Conservation (phyloP, 345 rosid genomes). For the Tarenaya hassleriana region DNA sequence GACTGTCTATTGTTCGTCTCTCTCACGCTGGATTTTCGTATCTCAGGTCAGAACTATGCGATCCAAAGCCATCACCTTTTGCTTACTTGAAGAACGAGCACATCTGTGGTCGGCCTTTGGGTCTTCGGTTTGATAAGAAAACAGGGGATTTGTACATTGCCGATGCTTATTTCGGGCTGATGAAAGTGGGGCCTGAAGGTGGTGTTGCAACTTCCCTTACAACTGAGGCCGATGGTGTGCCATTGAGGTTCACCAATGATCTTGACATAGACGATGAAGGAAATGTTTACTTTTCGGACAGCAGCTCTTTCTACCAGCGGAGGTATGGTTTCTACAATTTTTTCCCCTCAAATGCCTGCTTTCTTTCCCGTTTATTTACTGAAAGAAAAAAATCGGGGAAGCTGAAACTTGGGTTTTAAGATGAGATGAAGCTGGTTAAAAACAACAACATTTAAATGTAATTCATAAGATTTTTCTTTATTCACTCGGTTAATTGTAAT, state of each 20-base stretch:
- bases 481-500: background rate
- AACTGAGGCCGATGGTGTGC: conserved; percentile 78
- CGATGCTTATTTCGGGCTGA: conserved; percentile 83
- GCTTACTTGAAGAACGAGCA: conserved; percentile 69
- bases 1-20: too few species aligned
- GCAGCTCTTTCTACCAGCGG: conserved; percentile 73
- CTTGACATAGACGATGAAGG: conserved; percentile 87
- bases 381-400: background rate
- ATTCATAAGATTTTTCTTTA: too few species aligned
- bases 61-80: too few species aligned
- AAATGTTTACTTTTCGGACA: conserved; percentile 83
- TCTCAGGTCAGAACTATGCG: conserved; percentile 65
- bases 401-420: background rate
- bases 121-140: conserved; percentile 71
- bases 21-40: conserved; percentile 2
- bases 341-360: background rate
- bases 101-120: conserved; percentile 85
- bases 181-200: conserved; percentile 89
- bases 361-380: background rate
- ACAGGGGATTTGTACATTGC: conserved; percentile 86
- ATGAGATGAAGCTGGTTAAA: background rate
- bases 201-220: conserved; percentile 63
- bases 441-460: background rate
- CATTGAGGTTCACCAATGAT: conserved; percentile 75
- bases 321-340: conserved; percentile 39